Base-by-base conservation (phyloP, 2,329 filamentous ascomycete species). In the Macroventuria anomochaeta region DNA sequence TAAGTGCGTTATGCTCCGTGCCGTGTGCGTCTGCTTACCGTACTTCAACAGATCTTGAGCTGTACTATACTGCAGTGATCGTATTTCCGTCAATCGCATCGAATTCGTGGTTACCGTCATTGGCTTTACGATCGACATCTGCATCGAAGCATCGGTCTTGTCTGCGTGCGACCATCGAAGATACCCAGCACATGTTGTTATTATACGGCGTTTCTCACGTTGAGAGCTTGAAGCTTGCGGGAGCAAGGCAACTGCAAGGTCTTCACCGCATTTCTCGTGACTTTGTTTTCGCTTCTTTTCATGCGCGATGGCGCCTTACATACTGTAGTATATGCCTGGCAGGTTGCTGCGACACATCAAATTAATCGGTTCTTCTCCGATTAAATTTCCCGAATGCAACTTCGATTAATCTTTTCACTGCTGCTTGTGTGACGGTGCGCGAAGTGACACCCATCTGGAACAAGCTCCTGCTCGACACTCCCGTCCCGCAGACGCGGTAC, bases 291-390 rank as follows among this genome's bases (percentile, higher is more conserved):
- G 34, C 20, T 42, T 36, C 34, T 40, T 18, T 3, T 18, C 31
- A 23, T n/a, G 29, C 40, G 29, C 28, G 7, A 46, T 42, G 7
- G 49, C 29, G 34, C 51, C 44, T 44, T 54, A 34, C 43, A 34
- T 53, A 23, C 44, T 54, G 44, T 49, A 49, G 15, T 33, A 36
- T 44, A 54, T 36, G 44, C 39, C 44, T 49, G 11, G n/a, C 23
- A 44, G 34, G 33, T n/a, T 20, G 18, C 31, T n/a, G 21, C 34
- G 17, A 29, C 37, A 3, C 51, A 49, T 49, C 34, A 17, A 20
- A 31, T 20, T 7, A n/a, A 15, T 21, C 21, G 17, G 38, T 13
- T 29, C 10, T 28, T 41, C 20, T 44, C 26, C 28, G 8, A 33
- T 15, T 10, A 12, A 37, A 37, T 49, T 40, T 34, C 40, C 31